Percentiles rank a stretch among this genome's conserved stretches.
Evolutionary conservation across 139 green algal species (phyloP).

Genomic region (Mesotaenium endlicherianum): DNA sequence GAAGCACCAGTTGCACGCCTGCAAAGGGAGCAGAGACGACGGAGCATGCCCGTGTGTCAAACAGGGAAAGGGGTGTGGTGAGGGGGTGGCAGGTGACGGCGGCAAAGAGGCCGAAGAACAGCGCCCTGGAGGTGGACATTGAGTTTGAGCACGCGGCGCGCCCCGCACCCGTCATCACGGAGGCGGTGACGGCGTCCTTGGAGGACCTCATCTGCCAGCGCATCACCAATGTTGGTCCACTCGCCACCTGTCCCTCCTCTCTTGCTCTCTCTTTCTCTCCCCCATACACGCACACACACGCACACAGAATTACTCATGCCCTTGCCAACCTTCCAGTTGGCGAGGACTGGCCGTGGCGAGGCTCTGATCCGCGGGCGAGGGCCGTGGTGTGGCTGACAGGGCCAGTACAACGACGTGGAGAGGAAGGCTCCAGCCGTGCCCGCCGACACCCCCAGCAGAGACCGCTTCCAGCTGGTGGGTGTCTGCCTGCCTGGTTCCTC

Average conservation of each 20-base stretch:
- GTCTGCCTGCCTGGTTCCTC: too few species aligned
- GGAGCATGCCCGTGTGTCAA: background rate
- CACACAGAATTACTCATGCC: too few species aligned
- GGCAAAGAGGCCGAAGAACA: conserved; percentile 75
- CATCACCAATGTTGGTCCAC: conserved; percentile 30
- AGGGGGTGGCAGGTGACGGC: conserved; percentile 36
- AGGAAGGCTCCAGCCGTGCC: too few species aligned
- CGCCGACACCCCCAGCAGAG: too few species aligned
- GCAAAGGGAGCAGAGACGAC: background rate
- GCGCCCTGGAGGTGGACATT: conserved; percentile 86
- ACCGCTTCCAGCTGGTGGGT: too few species aligned
- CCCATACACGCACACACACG: too few species aligned
- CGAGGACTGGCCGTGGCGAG: too few species aligned
- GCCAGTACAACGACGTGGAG: too few species aligned
- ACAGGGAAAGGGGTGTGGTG: background rate
- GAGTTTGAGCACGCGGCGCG: conserved; percentile 85
- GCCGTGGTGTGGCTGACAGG: too few species aligned
- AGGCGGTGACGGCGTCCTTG: conserved; percentile 76
- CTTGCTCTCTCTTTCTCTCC: background rate
- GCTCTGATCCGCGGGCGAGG: too few species aligned
- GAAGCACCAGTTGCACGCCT: background rate
- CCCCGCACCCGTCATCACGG: conserved; percentile 74
- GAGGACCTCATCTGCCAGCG: conserved; percentile 85
- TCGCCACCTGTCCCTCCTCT: background rate
- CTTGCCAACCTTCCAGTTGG: too few species aligned